Base-by-base conservation (phyloP, 2,329 filamentous ascomycete species). In the Mycocentrospora acerina region DNA sequence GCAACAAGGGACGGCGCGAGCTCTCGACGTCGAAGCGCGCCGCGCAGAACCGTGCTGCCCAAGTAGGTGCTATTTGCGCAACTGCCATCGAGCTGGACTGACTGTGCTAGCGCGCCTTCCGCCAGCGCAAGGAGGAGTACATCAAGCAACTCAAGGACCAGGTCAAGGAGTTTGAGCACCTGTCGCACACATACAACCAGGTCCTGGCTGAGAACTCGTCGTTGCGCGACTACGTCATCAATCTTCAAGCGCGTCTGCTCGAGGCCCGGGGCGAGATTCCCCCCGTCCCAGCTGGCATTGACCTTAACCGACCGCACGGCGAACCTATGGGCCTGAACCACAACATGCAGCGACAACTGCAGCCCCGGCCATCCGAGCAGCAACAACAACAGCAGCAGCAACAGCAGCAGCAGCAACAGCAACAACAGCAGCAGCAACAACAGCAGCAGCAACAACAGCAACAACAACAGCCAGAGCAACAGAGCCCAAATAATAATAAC, bases 101-200 rank as follows among this genome's bases (percentile, higher is more conserved):
- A 62, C 50, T 4, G 11, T 13, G 7, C 15, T 51, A 98, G 91
- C 83, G 93, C 66, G 93, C 93, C 28, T 98, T 98, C 71, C 88
- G 93, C 28, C 90, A 97, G 71, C 86, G 93, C 48, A 98, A 98
- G 67, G 93, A 98, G 70, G 88, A 88, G 30, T 96, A 98, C 67
- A 98, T 98, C 68, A 95, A 95, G 74, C 94, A 95, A 67, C 79
- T 98, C 6, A 93, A 98, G 70, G 86, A 93, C 63, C 88, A 97
- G 65, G 89, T 96, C 35, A 84, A 88, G 58, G 88, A 93, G 19
- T 87, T 82, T 51, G 78, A 81, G 53, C 78, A 82, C 13, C 80
- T 95, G 68, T 86, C 90, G 52, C 80, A 86, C 47, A 81, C 80
- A 39, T 89, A 81, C 69, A 93, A 95, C 67, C 73, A 78, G n/a